These are phyloP conservation scores for Aspergillus ostianus DNA, from an alignment of 495 filamentous ascomycete species.

Conservation along the genomic window DNA sequence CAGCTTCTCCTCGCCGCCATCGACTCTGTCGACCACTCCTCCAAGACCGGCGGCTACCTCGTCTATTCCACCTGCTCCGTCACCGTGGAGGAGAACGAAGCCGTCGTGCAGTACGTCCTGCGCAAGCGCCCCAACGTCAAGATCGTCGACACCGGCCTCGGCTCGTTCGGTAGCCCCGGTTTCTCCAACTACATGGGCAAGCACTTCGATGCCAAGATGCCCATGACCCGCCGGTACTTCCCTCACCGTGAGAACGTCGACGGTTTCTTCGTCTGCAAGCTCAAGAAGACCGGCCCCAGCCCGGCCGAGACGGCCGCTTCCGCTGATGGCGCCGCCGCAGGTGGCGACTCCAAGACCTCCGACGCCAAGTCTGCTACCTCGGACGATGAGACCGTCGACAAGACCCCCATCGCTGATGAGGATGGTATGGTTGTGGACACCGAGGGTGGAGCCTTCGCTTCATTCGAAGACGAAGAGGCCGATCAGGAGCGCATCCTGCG, in stretches of 20 bases:
- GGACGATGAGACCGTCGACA: slow-evolving; percentile 38
- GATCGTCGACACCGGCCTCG: slow-evolving; percentile 86
- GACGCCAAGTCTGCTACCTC: slow-evolving; percentile 21
- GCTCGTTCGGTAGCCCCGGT: slow-evolving; percentile 85
- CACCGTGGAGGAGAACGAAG: slow-evolving; percentile 90
- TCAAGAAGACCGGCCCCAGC: slow-evolving; percentile 85
- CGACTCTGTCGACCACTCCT: slow-evolving; percentile 83
- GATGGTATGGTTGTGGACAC: slow-evolving; percentile 28
- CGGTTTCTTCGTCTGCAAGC: slow-evolving; percentile 96
- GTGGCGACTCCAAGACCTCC: slow-evolving; percentile 16
- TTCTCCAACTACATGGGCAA: slow-evolving; percentile 87
- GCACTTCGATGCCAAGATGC: slow-evolving; percentile 81
- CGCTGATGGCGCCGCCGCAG: slow-evolving; percentile 13
- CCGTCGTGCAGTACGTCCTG: slow-evolving; percentile 90
- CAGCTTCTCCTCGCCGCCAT: slow-evolving; percentile 91
- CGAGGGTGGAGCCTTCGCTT: slow-evolving; percentile 57
- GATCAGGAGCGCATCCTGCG: slow-evolving; percentile 60
- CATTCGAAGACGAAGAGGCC: slow-evolving; percentile 63
- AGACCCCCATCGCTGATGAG: slow-evolving; percentile 47
- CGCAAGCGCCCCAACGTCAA: slow-evolving; percentile 88
- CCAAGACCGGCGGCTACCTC: slow-evolving; percentile 87
- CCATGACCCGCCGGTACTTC: slow-evolving; percentile 84
- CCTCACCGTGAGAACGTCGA: slow-evolving; percentile 96
- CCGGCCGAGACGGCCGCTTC: slow-evolving; percentile 50
- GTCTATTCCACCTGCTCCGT: slow-evolving; percentile 94